phyloP scores from a whole-genome alignment of 2,329 filamentous ascomycete species.

The Hymenoscyphus albidus region DNA sequence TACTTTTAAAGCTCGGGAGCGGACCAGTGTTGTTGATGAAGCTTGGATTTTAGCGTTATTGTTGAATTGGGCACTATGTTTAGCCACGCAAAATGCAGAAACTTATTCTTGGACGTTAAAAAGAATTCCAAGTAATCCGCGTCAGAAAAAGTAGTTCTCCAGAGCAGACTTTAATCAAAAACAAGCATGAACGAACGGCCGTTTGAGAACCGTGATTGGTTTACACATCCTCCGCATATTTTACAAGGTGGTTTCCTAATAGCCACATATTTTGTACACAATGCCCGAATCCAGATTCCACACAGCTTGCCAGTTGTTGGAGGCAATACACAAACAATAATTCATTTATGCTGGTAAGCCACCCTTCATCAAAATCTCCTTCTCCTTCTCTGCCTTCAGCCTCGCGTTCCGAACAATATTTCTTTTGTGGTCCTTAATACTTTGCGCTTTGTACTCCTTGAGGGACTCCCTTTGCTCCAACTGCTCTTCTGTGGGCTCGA shows the following conservation, averaged over 20 bases:
- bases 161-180: not conserved
- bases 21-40: no score
- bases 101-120: no score
- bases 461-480: conserved; percentile 53
- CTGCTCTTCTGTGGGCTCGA: conserved; percentile 59
- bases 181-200: not conserved
- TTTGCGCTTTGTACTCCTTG: conserved; percentile 49
- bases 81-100: no score
- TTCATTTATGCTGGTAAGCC: conserved; percentile 2
- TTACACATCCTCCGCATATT: not conserved
- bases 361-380: conserved; percentile 46
- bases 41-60: no score
- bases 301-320: not conserved
- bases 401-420: conserved; percentile 51
- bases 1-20: not conserved
- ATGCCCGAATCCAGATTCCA: conserved; percentile 18
- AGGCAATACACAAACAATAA: not conserved
- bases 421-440: conserved; percentile 51
- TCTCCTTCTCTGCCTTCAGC: conserved; percentile 61
- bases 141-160: no score
- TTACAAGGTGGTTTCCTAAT: not conserved
- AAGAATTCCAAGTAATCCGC: no score
- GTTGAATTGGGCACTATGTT: no score
- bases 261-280: conserved; percentile 17
- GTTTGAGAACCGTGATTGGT: not conserved